These are phyloP conservation scores for Clarireedia paspali DNA, from an alignment of 2,329 filamentous ascomycete genomes.

Conservation along the genomic window DNA sequence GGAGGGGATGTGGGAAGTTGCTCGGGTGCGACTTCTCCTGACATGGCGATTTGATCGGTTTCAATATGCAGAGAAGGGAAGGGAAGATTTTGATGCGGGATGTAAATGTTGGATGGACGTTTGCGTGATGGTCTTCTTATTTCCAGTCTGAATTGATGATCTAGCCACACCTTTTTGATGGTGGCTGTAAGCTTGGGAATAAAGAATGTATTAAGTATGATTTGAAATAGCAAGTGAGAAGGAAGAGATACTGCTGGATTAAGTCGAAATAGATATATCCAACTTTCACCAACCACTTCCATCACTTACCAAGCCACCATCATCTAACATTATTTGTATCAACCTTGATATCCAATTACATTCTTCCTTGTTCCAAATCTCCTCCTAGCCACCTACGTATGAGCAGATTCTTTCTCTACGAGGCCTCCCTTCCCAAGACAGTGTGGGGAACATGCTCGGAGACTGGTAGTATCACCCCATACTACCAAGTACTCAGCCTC, in stretches of 20 bases:
- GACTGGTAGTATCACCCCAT: not conserved
- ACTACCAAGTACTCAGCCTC: not conserved
- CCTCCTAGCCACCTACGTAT: slow-evolving; percentile 1
- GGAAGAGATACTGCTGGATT: not conserved
- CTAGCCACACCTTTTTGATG: not conserved
- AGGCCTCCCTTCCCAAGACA: not conserved
- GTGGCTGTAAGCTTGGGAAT: not conserved
- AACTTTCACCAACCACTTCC: slow-evolving; percentile 1
- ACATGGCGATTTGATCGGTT: not conserved
- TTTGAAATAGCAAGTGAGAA: not conserved
- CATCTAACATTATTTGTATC: not conserved
- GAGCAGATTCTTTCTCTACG: not conserved
- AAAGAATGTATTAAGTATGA: not conserved
- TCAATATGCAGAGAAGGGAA: not conserved
- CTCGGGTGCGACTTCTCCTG: not conserved
- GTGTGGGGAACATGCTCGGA: not conserved
- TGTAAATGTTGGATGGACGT: not conserved
- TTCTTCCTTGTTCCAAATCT: not conserved
- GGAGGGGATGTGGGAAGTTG: not conserved
- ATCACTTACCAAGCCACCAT: not conserved
- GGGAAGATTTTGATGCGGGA: not conserved
- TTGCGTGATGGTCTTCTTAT: not conserved
- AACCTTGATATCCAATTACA: not conserved
- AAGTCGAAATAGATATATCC: slow-evolving; percentile 3
- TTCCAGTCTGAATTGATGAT: not conserved